Evolutionary conservation across 139 green algal species (phyloP).

Genomic region (Auxenochlorella protothecoides): DNA sequence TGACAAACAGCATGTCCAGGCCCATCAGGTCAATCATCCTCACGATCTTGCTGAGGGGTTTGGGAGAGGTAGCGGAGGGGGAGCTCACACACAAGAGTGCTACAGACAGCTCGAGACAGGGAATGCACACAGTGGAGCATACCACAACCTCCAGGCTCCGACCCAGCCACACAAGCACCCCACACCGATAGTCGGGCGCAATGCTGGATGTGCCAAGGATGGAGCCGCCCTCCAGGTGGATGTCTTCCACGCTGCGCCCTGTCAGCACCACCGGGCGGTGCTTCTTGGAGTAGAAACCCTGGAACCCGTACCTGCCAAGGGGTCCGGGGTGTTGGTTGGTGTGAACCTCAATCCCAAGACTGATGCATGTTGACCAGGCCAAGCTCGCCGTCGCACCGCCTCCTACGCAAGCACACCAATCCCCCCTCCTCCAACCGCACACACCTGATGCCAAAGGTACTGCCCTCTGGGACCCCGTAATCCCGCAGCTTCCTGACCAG

Average conservation of each 20-base stretch:
- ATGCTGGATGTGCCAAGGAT: conserved; percentile 91
- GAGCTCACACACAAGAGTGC: background rate
- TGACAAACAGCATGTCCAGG: conserved; percentile 94
- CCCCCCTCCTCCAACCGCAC: background rate
- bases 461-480: conserved; percentile 81
- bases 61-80: no score
- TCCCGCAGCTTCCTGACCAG: conserved; percentile 79
- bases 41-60: conserved; percentile 75
- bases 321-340: no score
- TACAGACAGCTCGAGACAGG: no score
- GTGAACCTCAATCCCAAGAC: no score
- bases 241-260: conserved; percentile 71
- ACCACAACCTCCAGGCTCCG: no score
- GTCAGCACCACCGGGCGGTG: conserved; percentile 76
- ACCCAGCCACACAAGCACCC: no score
- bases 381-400: no score
- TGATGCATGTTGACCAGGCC: no score
- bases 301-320: conserved; percentile 61
- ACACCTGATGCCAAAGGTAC: conserved; percentile 83
- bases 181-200: conserved; percentile 52
- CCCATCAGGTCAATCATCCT: conserved; percentile 90
- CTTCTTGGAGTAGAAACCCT: conserved; percentile 69
- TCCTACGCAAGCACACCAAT: no score
- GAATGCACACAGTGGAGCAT: no score
- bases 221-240: conserved; percentile 92